phyloP scores from a whole-genome alignment of 2,329 filamentous ascomycete species.

The Spiromastix sp. region DNA sequence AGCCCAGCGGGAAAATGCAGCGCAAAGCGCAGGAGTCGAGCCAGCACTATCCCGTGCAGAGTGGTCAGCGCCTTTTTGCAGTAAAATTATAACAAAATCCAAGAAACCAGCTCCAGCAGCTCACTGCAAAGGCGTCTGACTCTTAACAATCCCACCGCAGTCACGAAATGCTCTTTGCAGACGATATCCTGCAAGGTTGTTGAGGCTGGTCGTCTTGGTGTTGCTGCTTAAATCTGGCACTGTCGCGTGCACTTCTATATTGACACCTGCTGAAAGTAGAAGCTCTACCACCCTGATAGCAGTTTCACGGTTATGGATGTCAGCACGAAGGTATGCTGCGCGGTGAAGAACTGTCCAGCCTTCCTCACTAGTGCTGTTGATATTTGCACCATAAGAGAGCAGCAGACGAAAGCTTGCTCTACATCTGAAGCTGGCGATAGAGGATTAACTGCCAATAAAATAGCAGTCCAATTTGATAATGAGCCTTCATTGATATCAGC shows the following conservation, averaged over 20 bases:
- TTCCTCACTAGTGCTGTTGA: neutral
- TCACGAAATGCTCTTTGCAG: neutral
- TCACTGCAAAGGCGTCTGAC: slow-evolving; percentile 2
- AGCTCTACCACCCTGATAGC: neutral
- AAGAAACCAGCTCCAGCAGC: neutral
- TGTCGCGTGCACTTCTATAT: neutral
- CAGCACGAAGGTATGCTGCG: neutral
- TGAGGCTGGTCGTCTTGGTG: neutral
- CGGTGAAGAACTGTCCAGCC: neutral
- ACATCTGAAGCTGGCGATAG: neutral
- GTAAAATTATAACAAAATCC: neutral
- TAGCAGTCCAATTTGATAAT: neutral
- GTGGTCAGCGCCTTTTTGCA: slow-evolving; percentile 1
- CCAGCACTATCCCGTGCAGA: slow-evolving; percentile 1
- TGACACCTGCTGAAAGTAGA: neutral
- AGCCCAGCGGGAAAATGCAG: slow-evolving; percentile 1
- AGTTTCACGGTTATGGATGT: neutral
- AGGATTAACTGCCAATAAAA: neutral
- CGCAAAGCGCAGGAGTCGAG: slow-evolving; percentile 3
- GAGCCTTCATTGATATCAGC: neutral
- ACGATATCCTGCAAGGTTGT: neutral
- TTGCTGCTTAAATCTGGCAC: neutral
- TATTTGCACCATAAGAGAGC: neutral
- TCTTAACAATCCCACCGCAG: neutral
- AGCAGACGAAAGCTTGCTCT: neutral